Evolutionary conservation across 345 rosid genomes (phyloP), one percentile per base, ranked within the genome.

Genomic region (Turnera subulata): DNA sequence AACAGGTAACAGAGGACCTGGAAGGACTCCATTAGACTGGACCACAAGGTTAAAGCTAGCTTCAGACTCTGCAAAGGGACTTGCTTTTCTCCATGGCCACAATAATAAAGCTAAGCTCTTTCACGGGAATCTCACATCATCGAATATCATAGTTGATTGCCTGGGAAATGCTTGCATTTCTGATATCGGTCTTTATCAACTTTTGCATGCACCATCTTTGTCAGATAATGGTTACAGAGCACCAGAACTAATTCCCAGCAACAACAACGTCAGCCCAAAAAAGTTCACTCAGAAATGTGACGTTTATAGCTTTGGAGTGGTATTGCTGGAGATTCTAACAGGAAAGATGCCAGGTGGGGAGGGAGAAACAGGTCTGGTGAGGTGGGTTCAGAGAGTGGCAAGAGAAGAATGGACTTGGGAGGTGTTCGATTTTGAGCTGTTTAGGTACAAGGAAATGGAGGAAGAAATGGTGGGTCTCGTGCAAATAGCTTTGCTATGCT

Each of bases 381-480:
- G 44, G 40, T 79, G 80, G 83, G 67, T 72, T 14, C 69, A 67
- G 8, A 59, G 47, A 46, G 70, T 73, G 39, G 53, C 55, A 18
- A 47, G 62, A 23, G 68, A 69, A 11, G 71, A 69, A 45, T 64
- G 59, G 70, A 24, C 55, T 1, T 60, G 70, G 69, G 78, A 75
- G 53, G 76, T 79, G 51, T 76, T 79, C 32, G 78, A 79, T 67
- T 72, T 75, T 38, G 83, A 73, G 62, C 23, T 75, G 58, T 16
- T 55, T 16, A 54, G 69, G 53, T 46, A 56, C 37, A 72, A 66
- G 43, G 77, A 59, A 19, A 70, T 40, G 76, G 72, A 75, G 66
- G 71, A 55, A 22, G 76, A 69, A 46, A 79, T 79, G 78, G 60
- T 53, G 44, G 69, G 63, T 50, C 68, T 75, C 1, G 61, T 75